These are phyloP conservation scores for Colletotrichum sp. DNA, from an alignment of 2,329 filamentous ascomycete species.

Conservation along the genomic window DNA sequence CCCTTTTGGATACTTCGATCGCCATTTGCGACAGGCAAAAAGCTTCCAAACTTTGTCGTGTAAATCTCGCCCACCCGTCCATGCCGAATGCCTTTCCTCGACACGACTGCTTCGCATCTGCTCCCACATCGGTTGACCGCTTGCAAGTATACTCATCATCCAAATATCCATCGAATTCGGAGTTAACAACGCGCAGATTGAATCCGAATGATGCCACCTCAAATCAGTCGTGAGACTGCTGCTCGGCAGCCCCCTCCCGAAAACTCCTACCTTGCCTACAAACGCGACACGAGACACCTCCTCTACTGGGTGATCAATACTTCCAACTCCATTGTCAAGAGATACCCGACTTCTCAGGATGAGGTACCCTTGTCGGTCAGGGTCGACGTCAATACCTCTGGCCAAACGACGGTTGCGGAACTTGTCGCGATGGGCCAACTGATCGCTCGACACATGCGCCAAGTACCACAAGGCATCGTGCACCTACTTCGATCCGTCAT, in stretches of 20 bases:
- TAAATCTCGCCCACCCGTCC: not conserved
- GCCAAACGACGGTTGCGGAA: slow-evolving; percentile 37
- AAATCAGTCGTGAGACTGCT: not conserved
- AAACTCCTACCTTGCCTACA: slow-evolving; percentile 43
- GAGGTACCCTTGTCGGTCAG: not conserved
- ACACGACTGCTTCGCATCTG: not conserved
- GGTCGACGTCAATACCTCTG: slow-evolving; percentile 38
- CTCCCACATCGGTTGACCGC: not conserved
- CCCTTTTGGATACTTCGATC: not conserved
- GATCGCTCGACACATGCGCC: slow-evolving; percentile 38
- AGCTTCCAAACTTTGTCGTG: not conserved
- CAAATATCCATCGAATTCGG: rapidly evolving
- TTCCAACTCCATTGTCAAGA: slow-evolving; percentile 39
- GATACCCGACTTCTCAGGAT: slow-evolving; percentile 18
- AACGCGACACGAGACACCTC: slow-evolving; percentile 39
- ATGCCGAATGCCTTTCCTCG: not conserved
- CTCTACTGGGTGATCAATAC: slow-evolving; percentile 44
- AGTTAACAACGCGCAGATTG: not conserved
- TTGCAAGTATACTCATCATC: not conserved
- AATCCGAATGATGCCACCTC: not conserved
- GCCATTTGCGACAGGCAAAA: not conserved
- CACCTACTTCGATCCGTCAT: slow-evolving; percentile 43
- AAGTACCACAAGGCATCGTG: slow-evolving; percentile 37
- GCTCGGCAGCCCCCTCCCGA: not conserved
- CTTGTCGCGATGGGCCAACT: slow-evolving; percentile 44